Evolutionary conservation across 257 asterid genomes (phyloP).

Genomic region (Linaria vulgaris): DNA sequence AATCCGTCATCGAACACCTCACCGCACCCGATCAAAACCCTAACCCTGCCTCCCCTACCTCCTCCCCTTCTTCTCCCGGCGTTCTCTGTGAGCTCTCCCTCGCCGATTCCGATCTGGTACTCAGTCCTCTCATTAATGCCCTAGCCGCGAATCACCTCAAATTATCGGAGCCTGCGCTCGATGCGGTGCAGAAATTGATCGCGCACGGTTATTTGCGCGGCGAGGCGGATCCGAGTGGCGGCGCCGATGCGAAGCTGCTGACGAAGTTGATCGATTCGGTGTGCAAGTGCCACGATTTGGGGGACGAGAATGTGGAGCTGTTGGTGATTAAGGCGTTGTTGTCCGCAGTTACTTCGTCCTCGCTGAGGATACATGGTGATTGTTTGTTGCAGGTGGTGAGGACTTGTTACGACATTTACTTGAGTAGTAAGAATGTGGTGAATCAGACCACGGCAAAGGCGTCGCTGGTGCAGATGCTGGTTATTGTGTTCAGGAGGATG

Average conservation of each 20-base stretch:
- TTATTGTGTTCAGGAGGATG: constrained; percentile 94
- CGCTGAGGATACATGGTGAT: constrained; percentile 87
- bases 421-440: constrained; percentile 86
- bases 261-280: constrained; percentile 73
- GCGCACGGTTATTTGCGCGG: constrained; percentile 89
- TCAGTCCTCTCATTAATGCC: constrained; percentile 78
- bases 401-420: constrained; percentile 85
- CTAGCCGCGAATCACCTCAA: constrained; percentile 59
- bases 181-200: constrained; percentile 86
- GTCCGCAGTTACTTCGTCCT: constrained; percentile 80
- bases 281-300: constrained; percentile 87
- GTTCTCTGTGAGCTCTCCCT: constrained; percentile 74
- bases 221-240: constrained; percentile 79
- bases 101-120: constrained; percentile 65
- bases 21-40: constrained; percentile 52
- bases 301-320: constrained; percentile 79
- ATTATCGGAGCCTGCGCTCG: constrained; percentile 84
- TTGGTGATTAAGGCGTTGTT: constrained; percentile 76
- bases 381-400: constrained; percentile 81
- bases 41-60: constrained; percentile 46
- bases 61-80: constrained; percentile 65
- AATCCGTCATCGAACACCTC: constrained; percentile 76
- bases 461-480: constrained; percentile 92
- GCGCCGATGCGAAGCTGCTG: constrained; percentile 64
- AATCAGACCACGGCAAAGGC: constrained; percentile 97